Base-by-base conservation (phyloP, 2,329 filamentous ascomycete genomes). In the Fusarium armeniacum region DNA sequence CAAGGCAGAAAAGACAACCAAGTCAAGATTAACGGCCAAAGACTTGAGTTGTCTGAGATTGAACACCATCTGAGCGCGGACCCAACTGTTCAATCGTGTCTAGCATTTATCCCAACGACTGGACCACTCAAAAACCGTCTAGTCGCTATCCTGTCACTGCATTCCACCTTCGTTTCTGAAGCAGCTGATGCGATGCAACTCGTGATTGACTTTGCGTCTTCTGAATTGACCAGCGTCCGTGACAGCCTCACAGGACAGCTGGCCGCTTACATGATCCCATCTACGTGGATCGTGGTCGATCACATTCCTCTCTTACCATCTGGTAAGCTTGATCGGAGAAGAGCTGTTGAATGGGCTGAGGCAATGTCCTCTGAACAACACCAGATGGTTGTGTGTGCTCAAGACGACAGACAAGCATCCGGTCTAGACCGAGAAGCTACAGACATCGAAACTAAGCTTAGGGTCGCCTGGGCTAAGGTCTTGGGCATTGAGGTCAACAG, bases 1-100 rank as follows among this genome's bases (percentile, higher is more conserved):
- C 56, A 74, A 6, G 76, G 77, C 1, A 73, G 78, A 4, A 76
- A 74, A n/a, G 77, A 80, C n/a, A 56, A 66, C 3, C 77, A 79
- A 45, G 71, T 79, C 62, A 80, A 80, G 54, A 60, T 79, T 43
- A 72, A 73, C 18, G 77, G 78, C 7, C 76, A 79, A 32, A 71
- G 78, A 28, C 60, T 79, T 7, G 78, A 80, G 58, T 61, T 77
- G 0, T 73, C 71, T 0, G 78, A 79, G 38, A 66, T 79, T 28
- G 77, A 79, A 38, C 62, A 75, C 30, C 67, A 76, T n/a, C 13
- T 75, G 9, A 52, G 65, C 51, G 26, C 28, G 5, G 57, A 69
- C 11, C n/a, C 40, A 2, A 28, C 20, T 2, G 44, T 72, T 6
- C 52, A 72, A 13, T 60, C 65, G 3, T 68, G 67, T 15, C 6